Base-by-base conservation (phyloP, 345 rosid species). In the Psidium guajava region DNA sequence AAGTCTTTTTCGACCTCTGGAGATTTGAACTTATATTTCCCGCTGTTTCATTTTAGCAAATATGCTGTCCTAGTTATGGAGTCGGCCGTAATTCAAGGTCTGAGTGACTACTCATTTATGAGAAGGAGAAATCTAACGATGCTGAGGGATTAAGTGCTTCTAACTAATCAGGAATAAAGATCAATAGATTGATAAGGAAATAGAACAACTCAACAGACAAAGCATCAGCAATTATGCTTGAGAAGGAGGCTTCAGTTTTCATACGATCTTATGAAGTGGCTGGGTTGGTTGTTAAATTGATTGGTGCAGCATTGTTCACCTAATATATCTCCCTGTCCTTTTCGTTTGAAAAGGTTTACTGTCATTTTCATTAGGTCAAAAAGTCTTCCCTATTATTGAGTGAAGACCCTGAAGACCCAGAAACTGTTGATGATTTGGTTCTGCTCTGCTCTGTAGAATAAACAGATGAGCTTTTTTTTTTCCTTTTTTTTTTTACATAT, bases 1-100 rank as follows among this genome's bases (percentile, higher is more conserved):
- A 87, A 92, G 94, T 86, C 36, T 52, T 85, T 84, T 74, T 22
- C 57, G n/a, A 32, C 69, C 75, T 81, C 3, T 5, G 8, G 27
- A 36, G 69, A 54, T 54, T 59, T 28, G 3, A 69, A 69, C 80
- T 36, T 36, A 18, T 0, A 32, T 15, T 64, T 64, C 18, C 75
- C 75, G 8, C 75, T 32, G 75, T 6, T 61, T 27, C 74, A 61
- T 14, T 32, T 32, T 64, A 64, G 75, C 44, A 32, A 64, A 8
- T 64, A 16, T 64, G 4, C 22, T 32, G 75, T 36, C 80, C 18
- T 69, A 20, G 80, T 36, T 69, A 40, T 36, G 47, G 47, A 69
- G 47, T 47, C 25, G 13, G 77, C 36, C 10, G 47, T 69, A 28
- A 89, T 86, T 9, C 84, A 77, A 8, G 86, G 86, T 73, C 82